phyloP scores from a whole-genome alignment of 768 basidiomycete species.

The Calocybe cyanea region DNA sequence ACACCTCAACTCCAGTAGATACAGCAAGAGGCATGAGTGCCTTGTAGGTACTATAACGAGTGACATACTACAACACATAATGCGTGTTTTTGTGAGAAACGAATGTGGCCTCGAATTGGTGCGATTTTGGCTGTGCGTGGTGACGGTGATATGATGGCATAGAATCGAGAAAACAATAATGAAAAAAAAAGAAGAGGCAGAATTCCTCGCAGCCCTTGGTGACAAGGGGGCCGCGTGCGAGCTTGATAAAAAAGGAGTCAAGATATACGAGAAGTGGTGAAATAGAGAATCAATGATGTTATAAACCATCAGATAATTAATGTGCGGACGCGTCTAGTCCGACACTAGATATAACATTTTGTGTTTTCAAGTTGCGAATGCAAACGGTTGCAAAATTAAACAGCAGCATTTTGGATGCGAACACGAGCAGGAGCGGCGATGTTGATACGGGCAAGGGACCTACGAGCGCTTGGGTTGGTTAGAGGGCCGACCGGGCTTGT shows the following conservation, averaged over 20 bases:
- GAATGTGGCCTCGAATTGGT: constrained; percentile 8
- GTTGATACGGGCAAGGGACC: constrained; percentile 54
- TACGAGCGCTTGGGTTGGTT: constrained; percentile 54
- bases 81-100: constrained; percentile 5
- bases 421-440: constrained; percentile 37
- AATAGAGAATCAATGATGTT: background rate
- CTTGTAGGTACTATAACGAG: constrained; percentile 11
- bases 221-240: no score
- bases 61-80: constrained; percentile 10
- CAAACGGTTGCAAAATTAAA: constrained; percentile 20
- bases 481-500: constrained; percentile 41
- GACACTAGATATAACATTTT: background rate
- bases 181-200: background rate
- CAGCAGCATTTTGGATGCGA: constrained; percentile 40
- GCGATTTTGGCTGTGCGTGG: constrained; percentile 1
- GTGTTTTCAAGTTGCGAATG: constrained; percentile 9
- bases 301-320: constrained; percentile 10
- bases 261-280: background rate
- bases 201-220: no score
- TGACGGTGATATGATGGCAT: constrained; percentile 12
- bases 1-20: constrained; percentile 14
- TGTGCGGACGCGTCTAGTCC: constrained; percentile 8
- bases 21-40: constrained; percentile 8
- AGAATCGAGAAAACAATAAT: constrained; percentile 9
- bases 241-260: background rate